Evolutionary conservation across 2,329 filamentous ascomycete genomes (phyloP).

Genomic region (Lachnellula subtilissima): DNA sequence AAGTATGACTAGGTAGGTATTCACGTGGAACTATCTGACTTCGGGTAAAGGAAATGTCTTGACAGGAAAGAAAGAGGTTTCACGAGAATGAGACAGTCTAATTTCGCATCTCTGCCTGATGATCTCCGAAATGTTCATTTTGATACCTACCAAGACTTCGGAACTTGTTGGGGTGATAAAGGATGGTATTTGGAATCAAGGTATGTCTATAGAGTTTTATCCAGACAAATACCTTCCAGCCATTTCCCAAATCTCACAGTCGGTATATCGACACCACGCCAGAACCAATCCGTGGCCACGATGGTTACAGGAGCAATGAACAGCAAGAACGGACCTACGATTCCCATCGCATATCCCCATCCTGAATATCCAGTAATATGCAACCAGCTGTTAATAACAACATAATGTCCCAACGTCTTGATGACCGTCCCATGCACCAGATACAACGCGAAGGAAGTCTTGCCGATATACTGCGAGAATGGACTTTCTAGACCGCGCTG

Average conservation of each 20-base stretch:
- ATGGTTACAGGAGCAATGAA: neutral
- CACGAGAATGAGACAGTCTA: too few relatives aligned
- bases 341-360: neutral
- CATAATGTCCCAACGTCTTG: neutral
- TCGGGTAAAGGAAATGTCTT: too few relatives aligned
- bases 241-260: neutral
- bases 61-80: too few relatives aligned
- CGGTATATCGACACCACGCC: neutral
- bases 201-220: neutral
- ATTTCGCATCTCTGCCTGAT: too few relatives aligned
- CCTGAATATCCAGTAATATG: neutral
- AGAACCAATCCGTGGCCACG: neutral
- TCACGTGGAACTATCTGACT: too few relatives aligned
- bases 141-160: too few relatives aligned
- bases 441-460: constrained; percentile 48
- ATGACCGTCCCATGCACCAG: constrained; percentile 43
- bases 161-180: too few relatives aligned
- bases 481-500: constrained; percentile 40
- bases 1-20: too few relatives aligned
- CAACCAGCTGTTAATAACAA: neutral
- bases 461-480: constrained; percentile 48
- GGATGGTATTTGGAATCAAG: neutral
- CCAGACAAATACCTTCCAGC: neutral
- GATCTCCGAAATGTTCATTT: too few relatives aligned
- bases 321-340: neutral